Evolutionary conservation across 2,329 filamentous ascomycete genomes (phyloP).

Genomic region (Cadophora sp.): DNA sequence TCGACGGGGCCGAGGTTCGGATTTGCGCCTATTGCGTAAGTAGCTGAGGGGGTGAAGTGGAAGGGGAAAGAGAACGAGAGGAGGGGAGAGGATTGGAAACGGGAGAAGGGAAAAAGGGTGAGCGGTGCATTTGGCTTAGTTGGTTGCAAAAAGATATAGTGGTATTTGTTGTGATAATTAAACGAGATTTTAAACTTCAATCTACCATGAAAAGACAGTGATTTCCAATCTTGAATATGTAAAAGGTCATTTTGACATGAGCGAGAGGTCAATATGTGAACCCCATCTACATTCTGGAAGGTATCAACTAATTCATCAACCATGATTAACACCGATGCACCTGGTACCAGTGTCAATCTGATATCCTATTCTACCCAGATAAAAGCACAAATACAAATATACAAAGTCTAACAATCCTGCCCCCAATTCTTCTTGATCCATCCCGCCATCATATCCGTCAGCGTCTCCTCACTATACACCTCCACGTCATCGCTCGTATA

Average conservation of each 20-base stretch:
- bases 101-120: neutral
- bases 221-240: neutral
- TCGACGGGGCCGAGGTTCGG: constrained; percentile 39
- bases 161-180: neutral
- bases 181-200: neutral
- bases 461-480: constrained; percentile 57
- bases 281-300: neutral
- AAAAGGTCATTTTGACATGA: neutral
- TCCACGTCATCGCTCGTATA: constrained; percentile 56
- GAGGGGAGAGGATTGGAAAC: neutral
- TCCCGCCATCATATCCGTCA: constrained; percentile 60
- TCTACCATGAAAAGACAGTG: neutral
- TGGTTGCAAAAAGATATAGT: neutral
- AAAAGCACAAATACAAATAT: constrained; percentile 13
- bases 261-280: neutral
- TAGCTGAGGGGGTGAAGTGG: neutral
- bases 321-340: neutral
- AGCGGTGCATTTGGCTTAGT: neutral
- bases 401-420: constrained; percentile 37
- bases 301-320: neutral
- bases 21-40: constrained; percentile 37
- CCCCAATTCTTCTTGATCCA: constrained; percentile 68
- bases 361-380: neutral
- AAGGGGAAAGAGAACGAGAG: neutral
- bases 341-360: neutral